These are phyloP conservation scores for Daucus carota DNA, from an alignment of 129 eudicot genomes.

Conservation along the genomic window DNA sequence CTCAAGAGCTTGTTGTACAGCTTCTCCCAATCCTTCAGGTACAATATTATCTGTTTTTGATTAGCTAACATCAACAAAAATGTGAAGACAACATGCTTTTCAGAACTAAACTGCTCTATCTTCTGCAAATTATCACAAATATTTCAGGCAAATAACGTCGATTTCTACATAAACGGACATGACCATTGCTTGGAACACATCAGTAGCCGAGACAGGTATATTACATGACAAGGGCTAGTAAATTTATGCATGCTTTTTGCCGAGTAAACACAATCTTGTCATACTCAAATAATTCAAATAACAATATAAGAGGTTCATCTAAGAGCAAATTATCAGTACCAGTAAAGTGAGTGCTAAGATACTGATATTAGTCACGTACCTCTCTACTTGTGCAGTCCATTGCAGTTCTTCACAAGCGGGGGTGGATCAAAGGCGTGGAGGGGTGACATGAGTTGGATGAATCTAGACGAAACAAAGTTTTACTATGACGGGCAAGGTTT, in stretches of 20 bases:
- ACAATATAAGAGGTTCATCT: too few species aligned
- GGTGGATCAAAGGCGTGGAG: conserved; percentile 96
- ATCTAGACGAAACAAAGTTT: conserved; percentile 41
- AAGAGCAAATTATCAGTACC: neutral
- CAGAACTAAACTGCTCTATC: neutral
- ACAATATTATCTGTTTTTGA: neutral
- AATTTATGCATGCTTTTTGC: neutral
- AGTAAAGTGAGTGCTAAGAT: neutral
- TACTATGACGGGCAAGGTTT: conserved; percentile 96
- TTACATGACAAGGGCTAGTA: neutral
- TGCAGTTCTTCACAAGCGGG: conserved; percentile 87
- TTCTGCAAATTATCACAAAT: neutral
- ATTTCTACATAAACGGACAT: conserved; percentile 84
- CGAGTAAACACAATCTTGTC: neutral
- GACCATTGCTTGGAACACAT: conserved; percentile 90
- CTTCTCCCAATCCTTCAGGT: conserved; percentile 81
- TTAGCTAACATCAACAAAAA: neutral
- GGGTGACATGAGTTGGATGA: conserved; percentile 35
- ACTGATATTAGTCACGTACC: neutral
- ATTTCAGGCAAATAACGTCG: conserved; percentile 62
- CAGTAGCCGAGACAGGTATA: conserved; percentile 49
- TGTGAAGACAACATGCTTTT: neutral
- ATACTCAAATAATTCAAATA: too few species aligned
- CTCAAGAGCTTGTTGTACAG: conserved; percentile 51
- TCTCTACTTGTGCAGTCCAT: conserved; percentile 31